Conservation (phyloP, 2,329 filamentous ascomycete genomes). For the Beauveria sp. region DNA sequence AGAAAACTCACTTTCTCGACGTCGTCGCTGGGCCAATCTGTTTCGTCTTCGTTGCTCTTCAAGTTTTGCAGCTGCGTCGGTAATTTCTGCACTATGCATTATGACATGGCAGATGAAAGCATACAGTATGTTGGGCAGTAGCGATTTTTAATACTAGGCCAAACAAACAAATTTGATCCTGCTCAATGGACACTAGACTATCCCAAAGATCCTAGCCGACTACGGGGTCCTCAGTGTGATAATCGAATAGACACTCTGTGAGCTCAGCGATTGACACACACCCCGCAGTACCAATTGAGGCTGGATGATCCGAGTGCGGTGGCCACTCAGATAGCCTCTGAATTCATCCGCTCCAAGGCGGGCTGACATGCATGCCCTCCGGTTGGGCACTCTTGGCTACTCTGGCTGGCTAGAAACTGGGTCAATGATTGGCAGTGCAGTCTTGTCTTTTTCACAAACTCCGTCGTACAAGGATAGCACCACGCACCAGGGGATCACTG, state of each 20-base stretch:
- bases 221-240: background rate
- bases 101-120: background rate
- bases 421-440: background rate
- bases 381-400: background rate
- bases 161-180: background rate
- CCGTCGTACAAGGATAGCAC: too few relatives aligned
- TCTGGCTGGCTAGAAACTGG: background rate
- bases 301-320: background rate
- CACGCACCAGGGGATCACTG: background rate
- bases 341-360: background rate
- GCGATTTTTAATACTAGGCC: background rate
- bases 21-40: conserved; percentile 5
- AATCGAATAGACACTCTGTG: background rate
- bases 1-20: background rate
- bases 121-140: background rate
- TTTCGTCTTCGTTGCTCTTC: conserved; percentile 6
- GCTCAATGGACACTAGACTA: too few relatives aligned
- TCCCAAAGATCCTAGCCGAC: background rate
- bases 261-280: background rate
- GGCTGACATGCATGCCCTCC: background rate
- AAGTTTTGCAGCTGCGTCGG: conserved; percentile 1
- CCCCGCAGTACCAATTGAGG: background rate
- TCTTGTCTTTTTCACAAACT: too few relatives aligned
- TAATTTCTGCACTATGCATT: background rate
- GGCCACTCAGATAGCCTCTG: background rate